Percentiles rank a stretch among this genome's conserved stretches.
These are phyloP conservation scores for Botrytis cinerea DNA, from an alignment of 2,329 filamentous ascomycete species.

Conservation along the genomic window DNA sequence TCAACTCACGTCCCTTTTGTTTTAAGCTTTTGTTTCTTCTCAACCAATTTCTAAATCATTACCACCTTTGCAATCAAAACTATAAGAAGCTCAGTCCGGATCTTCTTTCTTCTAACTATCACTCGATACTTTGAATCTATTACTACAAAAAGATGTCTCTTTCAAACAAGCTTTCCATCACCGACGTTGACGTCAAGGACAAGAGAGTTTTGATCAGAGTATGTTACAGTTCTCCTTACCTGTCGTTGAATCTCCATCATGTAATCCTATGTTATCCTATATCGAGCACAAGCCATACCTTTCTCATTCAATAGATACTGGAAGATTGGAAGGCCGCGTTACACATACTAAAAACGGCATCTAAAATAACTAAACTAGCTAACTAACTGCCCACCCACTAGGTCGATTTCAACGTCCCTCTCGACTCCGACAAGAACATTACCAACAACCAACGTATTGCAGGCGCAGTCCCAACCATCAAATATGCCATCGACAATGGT, in stretches of 20 bases:
- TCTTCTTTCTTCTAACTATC: neutral
- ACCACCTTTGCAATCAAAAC: neutral
- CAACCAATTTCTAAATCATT: constrained; percentile 16
- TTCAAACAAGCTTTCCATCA: constrained; percentile 96
- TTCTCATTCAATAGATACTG: neutral
- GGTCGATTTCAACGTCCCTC: constrained; percentile 99
- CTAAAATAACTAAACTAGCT: constrained; percentile 26
- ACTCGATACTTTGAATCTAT: constrained; percentile 15
- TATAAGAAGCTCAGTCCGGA: constrained; percentile 2
- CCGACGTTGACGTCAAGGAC: constrained; percentile 94
- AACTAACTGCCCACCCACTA: constrained; percentile 45
- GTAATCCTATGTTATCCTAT: neutral
- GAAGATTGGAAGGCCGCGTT: too few relatives aligned
- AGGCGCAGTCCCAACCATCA: constrained; percentile 92
- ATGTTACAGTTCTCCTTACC: constrained; percentile 46
- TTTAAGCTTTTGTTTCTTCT: constrained; percentile 27
- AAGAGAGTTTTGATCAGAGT: constrained; percentile 98
- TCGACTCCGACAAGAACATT: constrained; percentile 88
- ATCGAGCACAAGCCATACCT: neutral
- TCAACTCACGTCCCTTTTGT: constrained; percentile 31
- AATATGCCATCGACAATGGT: constrained; percentile 85
- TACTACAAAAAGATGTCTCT: constrained; percentile 73
- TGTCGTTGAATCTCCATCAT: neutral
- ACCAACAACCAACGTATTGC: constrained; percentile 99
- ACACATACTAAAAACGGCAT: constrained; percentile 4